phyloP scores from a whole-genome alignment of 441 rosid genomes.

The Aquilaria agallochum region DNA sequence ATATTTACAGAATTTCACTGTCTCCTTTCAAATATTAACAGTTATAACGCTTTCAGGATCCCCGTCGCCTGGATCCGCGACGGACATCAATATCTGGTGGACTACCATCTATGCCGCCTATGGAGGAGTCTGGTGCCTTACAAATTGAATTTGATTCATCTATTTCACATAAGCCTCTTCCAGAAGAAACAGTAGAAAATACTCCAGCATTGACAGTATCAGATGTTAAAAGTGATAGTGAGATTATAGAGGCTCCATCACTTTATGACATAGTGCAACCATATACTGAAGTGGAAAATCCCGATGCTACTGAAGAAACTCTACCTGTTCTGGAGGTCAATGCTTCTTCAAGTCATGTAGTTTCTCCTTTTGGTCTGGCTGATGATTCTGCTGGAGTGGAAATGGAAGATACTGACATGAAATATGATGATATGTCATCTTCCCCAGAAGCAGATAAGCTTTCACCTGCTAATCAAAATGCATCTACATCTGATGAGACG shows the following conservation, averaged over 20 bases:
- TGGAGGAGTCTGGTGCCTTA: slow-evolving; percentile 45
- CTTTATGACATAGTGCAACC: slow-evolving; percentile 41
- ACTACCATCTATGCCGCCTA: slow-evolving; percentile 33
- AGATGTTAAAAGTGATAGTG: slow-evolving; percentile 42
- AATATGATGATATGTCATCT: slow-evolving; percentile 36
- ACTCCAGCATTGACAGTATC: slow-evolving; percentile 29
- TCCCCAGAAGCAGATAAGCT: slow-evolving; percentile 51
- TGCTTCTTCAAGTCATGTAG: slow-evolving; percentile 43
- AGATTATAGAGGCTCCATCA: slow-evolving; percentile 36
- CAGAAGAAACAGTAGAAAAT: slow-evolving; percentile 37
- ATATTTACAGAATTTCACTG: no score
- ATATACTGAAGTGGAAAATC: slow-evolving; percentile 45
- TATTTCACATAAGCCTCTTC: slow-evolving; percentile 43
- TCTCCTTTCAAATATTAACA: slow-evolving; percentile 10
- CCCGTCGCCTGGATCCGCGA: slow-evolving; percentile 98
- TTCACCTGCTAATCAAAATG: slow-evolving; percentile 39
- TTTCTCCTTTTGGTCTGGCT: slow-evolving; percentile 40
- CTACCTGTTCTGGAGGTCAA: slow-evolving; percentile 35
- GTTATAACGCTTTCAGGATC: slow-evolving; percentile 63
- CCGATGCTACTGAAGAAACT: slow-evolving; percentile 40
- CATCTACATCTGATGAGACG: slow-evolving; percentile 58
- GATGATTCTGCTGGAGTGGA: slow-evolving; percentile 42
- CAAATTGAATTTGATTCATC: slow-evolving; percentile 55
- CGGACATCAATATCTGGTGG: slow-evolving; percentile 49
- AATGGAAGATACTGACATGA: slow-evolving; percentile 40